These are phyloP conservation scores for Tulasnella sp. DNA, from an alignment of 768 basidiomycete species.

Conservation along the genomic window DNA sequence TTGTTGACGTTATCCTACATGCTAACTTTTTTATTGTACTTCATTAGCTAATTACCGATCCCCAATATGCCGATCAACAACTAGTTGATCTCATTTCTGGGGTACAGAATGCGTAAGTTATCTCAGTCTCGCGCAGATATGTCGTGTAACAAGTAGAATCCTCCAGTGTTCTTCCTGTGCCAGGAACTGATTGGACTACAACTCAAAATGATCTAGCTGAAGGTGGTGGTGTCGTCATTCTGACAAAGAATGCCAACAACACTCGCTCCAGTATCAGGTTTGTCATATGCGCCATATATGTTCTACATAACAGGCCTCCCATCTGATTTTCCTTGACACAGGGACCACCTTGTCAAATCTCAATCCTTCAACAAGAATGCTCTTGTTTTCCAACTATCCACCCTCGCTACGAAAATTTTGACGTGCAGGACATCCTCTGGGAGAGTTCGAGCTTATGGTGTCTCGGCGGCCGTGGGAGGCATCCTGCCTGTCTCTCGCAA, in stretches of 20 bases:
- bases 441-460: conserved; percentile 10
- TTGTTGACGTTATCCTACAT: too few species aligned
- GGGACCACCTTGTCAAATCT: conserved; percentile 2
- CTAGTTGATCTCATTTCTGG: conserved; percentile 7
- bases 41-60: conserved; percentile 4
- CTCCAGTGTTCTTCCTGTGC: not conserved
- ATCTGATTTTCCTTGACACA: not conserved
- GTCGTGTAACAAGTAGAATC: too few species aligned
- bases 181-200: conserved; percentile 1
- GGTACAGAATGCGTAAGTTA: not conserved
- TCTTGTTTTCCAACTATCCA: conserved; percentile 3
- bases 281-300: too few species aligned
- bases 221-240: conserved; percentile 1
- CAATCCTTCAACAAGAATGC: not conserved
- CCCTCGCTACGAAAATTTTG: conserved; percentile 9
- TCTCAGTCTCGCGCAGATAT: too few species aligned
- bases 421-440: conserved; percentile 2
- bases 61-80: conserved; percentile 4
- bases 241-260: conserved; percentile 6
- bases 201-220: conserved; percentile 3
- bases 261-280: not conserved
- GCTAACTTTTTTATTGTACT: too few species aligned
- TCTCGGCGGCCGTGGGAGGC: not conserved
- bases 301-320: too few species aligned
- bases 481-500: conserved; percentile 6